These are phyloP conservation scores for Discostella stelligera DNA, from an alignment of 352 stramenopile species.

Conservation along the genomic window DNA sequence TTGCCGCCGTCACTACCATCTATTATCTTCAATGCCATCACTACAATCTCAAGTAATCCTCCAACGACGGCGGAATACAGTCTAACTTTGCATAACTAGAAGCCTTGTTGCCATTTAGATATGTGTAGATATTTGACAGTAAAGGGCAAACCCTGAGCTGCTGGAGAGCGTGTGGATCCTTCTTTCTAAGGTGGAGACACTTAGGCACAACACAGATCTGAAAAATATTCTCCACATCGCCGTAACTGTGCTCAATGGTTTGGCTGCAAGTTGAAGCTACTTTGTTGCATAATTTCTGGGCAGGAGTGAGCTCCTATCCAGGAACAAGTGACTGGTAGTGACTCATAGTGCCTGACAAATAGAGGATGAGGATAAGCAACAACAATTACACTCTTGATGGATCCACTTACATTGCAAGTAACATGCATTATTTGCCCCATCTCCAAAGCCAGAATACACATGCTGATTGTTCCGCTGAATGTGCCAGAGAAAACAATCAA, in stretches of 20 bases:
- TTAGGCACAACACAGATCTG: conserved; percentile 15
- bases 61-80: conserved; percentile 10
- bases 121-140: conserved; percentile 26
- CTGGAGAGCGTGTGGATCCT: conserved; percentile 20
- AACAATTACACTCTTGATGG: not conserved
- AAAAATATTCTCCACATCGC: conserved; percentile 17
- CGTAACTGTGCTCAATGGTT: conserved; percentile 26
- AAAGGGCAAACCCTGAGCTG: conserved; percentile 24
- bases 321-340: too few species aligned
- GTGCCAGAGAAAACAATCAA: conserved; percentile 17
- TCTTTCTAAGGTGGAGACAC: conserved; percentile 4
- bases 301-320: too few species aligned
- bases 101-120: conserved; percentile 26
- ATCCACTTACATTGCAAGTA: conserved; percentile 2
- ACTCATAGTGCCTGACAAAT: too few species aligned
- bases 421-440: conserved; percentile 5
- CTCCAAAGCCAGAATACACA: conserved; percentile 18
- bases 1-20: too few species aligned
- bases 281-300: not conserved
- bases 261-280: not conserved
- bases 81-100: conserved; percentile 9
- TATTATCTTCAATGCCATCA: too few species aligned
- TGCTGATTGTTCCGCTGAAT: conserved; percentile 17
- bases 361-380: not conserved
- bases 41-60: conserved; percentile 18